Conservation (phyloP, 768 basidiomycete genomes). For the Pleurotus salmoneostramineus region DNA sequence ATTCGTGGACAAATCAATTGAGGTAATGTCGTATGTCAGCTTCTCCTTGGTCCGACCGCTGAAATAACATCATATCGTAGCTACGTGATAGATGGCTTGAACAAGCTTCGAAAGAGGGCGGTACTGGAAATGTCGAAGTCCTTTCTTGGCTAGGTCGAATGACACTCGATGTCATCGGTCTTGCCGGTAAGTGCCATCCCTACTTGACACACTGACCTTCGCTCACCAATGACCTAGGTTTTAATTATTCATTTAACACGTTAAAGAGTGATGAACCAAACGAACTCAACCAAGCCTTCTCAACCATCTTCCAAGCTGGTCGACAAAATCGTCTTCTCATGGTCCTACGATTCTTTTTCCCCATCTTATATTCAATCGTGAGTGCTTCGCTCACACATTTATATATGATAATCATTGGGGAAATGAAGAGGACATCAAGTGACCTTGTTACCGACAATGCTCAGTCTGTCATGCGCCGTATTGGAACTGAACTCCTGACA, state of each 20-base stretch:
- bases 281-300: conserved; percentile 41
- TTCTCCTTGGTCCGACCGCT: too few relatives aligned
- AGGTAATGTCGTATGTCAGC: too few relatives aligned
- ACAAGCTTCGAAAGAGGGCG: conserved; percentile 16
- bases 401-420: too few relatives aligned
- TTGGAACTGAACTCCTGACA: conserved; percentile 44
- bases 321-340: conserved; percentile 23
- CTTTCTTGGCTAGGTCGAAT: conserved; percentile 46
- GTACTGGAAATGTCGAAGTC: conserved; percentile 34
- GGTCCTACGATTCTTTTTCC: conserved; percentile 22
- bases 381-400: conserved; percentile 3
- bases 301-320: conserved; percentile 34
- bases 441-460: conserved; percentile 27
- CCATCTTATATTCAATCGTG: conserved; percentile 27
- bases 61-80: conserved; percentile 10
- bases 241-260: conserved; percentile 12
- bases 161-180: conserved; percentile 58
- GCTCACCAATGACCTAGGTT: too few relatives aligned
- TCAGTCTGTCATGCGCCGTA: conserved; percentile 38
- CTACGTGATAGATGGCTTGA: conserved; percentile 28
- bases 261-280: conserved; percentile 20
- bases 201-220: too few relatives aligned
- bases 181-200: conserved; percentile 35
- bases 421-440: conserved; percentile 24
- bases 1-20: conserved; percentile 33